Evolutionary conservation across 2,329 filamentous ascomycete genomes (phyloP).

Genomic region (Neofusicoccum sp.): DNA sequence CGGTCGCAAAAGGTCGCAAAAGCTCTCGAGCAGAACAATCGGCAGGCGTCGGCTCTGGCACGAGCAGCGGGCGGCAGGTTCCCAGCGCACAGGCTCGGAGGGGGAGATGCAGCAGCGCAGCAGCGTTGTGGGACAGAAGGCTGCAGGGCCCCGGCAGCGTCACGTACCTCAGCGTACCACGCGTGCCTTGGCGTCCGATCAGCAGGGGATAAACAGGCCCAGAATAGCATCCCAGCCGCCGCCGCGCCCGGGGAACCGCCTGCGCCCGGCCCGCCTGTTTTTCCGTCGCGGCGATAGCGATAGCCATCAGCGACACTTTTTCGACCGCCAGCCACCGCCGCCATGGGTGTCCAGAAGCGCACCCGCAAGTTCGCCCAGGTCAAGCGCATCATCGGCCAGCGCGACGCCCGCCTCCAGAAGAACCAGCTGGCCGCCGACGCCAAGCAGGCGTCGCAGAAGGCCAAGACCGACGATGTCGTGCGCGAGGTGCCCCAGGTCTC

Average conservation of each 20-base stretch:
- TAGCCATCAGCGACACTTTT: background rate
- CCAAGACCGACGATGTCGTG: constrained; percentile 63
- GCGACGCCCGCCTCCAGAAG: constrained; percentile 80
- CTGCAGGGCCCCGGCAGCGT: constrained; percentile 12
- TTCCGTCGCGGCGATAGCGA: background rate
- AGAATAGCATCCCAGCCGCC: background rate
- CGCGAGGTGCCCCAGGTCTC: constrained; percentile 81
- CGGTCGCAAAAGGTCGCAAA: background rate
- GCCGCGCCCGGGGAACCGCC: background rate
- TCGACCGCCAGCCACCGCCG: constrained; percentile 25
- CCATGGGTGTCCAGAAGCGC: constrained; percentile 86
- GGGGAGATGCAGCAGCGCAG: constrained; percentile 5
- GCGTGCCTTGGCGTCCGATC: background rate
- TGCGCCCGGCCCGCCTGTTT: background rate
- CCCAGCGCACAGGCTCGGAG: background rate
- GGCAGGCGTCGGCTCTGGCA: constrained; percentile 2
- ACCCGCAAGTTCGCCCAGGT: constrained; percentile 86
- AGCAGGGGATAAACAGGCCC: constrained; percentile 10
- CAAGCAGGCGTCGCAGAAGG: constrained; percentile 56
- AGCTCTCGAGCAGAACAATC: background rate
- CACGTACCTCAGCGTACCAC: background rate
- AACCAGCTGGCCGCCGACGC: constrained; percentile 71
- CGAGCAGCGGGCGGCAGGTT: constrained; percentile 2
- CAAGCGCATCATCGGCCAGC: constrained; percentile 80
- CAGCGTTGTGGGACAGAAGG: constrained; percentile 6